These are phyloP conservation scores for Ceratocystis cacaofunesta DNA, from an alignment of 2,329 filamentous ascomycete genomes.

Conservation along the genomic window DNA sequence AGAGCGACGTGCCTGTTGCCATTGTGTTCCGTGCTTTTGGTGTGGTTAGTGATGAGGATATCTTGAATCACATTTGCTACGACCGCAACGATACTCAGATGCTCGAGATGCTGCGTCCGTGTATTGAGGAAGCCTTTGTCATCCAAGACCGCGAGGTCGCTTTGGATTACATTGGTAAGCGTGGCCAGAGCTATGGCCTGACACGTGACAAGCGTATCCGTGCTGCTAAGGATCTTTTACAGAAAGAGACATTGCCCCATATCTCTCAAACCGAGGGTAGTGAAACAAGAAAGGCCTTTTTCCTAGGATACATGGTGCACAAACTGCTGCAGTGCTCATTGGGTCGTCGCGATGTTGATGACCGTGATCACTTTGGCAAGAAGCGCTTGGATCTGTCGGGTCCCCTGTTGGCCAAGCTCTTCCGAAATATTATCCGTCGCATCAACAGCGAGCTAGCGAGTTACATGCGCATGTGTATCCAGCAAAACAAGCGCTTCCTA, in stretches of 20 bases:
- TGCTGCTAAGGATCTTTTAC: constrained; percentile 84
- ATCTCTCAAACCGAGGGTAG: constrained; percentile 92
- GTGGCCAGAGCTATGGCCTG: constrained; percentile 56
- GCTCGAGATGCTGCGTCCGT: constrained; percentile 93
- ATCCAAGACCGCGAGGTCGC: constrained; percentile 93
- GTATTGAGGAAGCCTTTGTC: constrained; percentile 90
- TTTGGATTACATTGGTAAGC: constrained; percentile 87
- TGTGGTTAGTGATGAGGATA: constrained; percentile 94
- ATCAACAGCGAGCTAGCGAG: constrained; percentile 82
- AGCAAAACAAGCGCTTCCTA: constrained; percentile 78
- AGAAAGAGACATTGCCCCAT: constrained; percentile 92
- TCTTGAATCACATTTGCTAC: constrained; percentile 94
- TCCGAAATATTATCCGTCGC: constrained; percentile 80
- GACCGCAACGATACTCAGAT: constrained; percentile 90
- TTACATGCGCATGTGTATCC: constrained; percentile 84
- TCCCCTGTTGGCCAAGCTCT: constrained; percentile 86
- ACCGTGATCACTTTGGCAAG: constrained; percentile 97
- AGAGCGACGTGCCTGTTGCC: constrained; percentile 80
- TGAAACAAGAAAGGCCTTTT: constrained; percentile 93
- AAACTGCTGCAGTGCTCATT: constrained; percentile 85
- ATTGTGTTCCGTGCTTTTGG: constrained; percentile 92
- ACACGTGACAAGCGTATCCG: constrained; percentile 77
- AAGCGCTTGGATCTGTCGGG: constrained; percentile 93
- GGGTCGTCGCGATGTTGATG: constrained; percentile 83
- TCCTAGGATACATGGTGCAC: constrained; percentile 98